A percentile compares a stretch with the other conserved stretches of the same genome.
Conservation (phyloP, 176 grass and related monocot species). For the Dactylis glomerata region DNA sequence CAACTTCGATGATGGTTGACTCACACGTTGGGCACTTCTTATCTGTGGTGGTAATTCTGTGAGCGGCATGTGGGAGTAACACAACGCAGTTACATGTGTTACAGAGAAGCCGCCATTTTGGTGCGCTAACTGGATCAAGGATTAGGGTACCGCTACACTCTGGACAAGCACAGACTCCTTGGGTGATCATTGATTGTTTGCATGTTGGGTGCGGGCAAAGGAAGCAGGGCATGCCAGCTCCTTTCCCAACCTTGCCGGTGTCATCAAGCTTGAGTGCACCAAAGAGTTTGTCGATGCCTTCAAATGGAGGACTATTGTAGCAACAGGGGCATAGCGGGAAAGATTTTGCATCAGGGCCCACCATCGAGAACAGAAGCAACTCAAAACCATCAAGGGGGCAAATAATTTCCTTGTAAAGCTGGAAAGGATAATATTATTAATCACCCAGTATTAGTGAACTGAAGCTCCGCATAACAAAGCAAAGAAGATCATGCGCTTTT, state of each 20-base stretch:
- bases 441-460: slow-evolving; percentile 4
- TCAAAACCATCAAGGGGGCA: slow-evolving; percentile 95
- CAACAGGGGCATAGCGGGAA: slow-evolving; percentile 90
- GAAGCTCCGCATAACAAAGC: not conserved
- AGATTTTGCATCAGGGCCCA: slow-evolving; percentile 80
- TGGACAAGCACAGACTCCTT: slow-evolving; percentile 94
- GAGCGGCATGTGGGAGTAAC: slow-evolving; percentile 72
- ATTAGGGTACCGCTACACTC: slow-evolving; percentile 82
- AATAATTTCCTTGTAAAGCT: slow-evolving; percentile 96
- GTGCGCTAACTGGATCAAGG: slow-evolving; percentile 92
- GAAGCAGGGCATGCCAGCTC: slow-evolving; percentile 93
- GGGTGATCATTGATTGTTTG: slow-evolving; percentile 84
- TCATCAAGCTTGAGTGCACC: slow-evolving; percentile 61
- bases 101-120: slow-evolving; percentile 92
- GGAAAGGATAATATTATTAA: slow-evolving; percentile 36
- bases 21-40: slow-evolving; percentile 79
- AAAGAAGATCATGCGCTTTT: not conserved
- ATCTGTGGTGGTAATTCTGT: slow-evolving; percentile 67
- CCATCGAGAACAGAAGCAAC: slow-evolving; percentile 82
- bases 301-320: slow-evolving; percentile 90
- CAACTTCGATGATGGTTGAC: slow-evolving; percentile 87
- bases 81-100: slow-evolving; percentile 91
- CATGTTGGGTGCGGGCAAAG: slow-evolving; percentile 90
- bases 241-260: slow-evolving; percentile 61
- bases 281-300: slow-evolving; percentile 91